Percentiles rank a stretch among this genome's conserved stretches.
phyloP scores from a whole-genome alignment of 2,329 filamentous ascomycete species.

The Diaporthe sp. region DNA sequence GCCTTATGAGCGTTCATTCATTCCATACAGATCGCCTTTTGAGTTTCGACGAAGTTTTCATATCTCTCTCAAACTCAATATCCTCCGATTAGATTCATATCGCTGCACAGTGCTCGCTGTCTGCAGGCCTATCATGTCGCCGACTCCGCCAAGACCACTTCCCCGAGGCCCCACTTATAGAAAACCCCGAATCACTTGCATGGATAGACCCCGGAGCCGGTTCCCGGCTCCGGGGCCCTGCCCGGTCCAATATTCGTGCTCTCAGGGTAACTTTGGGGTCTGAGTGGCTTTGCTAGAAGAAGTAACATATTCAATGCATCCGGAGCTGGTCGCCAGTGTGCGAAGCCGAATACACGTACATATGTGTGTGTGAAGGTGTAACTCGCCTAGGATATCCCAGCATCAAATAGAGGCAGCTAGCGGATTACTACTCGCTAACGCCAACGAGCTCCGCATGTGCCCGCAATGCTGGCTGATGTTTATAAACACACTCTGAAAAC shows the following conservation, averaged over 20 bases:
- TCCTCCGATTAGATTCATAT: background rate
- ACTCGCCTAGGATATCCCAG: too few relatives aligned
- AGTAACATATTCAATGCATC: too few relatives aligned
- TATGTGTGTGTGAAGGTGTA: too few relatives aligned
- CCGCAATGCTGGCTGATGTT: background rate
- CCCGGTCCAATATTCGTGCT: too few relatives aligned
- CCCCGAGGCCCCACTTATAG: background rate
- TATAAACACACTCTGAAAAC: background rate
- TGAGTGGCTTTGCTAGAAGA: too few relatives aligned
- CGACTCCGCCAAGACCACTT: background rate
- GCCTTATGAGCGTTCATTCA: background rate
- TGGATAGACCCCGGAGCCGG: background rate
- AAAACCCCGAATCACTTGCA: background rate
- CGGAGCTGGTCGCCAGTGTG: too few relatives aligned
- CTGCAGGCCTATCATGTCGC: background rate
- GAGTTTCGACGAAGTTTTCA: background rate
- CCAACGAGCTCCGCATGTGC: too few relatives aligned
- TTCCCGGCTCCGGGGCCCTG: background rate
- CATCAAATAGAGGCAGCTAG: too few relatives aligned
- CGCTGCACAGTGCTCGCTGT: background rate
- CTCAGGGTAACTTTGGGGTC: too few relatives aligned
- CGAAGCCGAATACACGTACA: too few relatives aligned
- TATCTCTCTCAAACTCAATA: background rate
- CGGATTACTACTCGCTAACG: too few relatives aligned
- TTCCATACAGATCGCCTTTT: background rate